These are phyloP conservation scores for Fusarium verrucosum DNA, from an alignment of 2,329 filamentous ascomycete genomes.

Conservation along the genomic window DNA sequence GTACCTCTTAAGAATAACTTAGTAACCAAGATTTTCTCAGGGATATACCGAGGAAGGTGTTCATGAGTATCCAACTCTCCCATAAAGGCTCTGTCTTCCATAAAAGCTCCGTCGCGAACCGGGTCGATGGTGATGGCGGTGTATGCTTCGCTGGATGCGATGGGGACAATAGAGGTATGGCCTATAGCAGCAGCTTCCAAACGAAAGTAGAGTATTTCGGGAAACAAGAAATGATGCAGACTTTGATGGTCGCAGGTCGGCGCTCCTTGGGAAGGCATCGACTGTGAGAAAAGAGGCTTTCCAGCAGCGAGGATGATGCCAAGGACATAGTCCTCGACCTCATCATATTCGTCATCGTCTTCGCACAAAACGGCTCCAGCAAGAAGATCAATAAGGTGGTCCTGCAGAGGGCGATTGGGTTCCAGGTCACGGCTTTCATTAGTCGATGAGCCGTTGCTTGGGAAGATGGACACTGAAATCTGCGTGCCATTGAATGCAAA, in stretches of 20 bases:
- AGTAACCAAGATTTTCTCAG: accelerated
- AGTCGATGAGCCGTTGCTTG: neutral
- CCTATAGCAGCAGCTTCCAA: accelerated
- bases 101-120: neutral
- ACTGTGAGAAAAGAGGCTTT: neutral
- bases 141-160: neutral
- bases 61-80: neutral
- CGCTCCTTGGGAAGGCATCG: accelerated
- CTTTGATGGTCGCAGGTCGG: accelerated
- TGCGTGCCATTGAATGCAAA: neutral
- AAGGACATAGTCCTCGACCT: neutral
- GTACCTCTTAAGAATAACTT: neutral
- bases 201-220: neutral
- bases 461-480: neutral
- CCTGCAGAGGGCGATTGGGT: neutral
- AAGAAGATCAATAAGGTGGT: neutral
- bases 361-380: neutral
- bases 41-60: neutral
- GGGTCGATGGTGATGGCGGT: accelerated
- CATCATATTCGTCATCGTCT: neutral
- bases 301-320: neutral
- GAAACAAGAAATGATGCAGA: neutral
- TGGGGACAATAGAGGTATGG: neutral
- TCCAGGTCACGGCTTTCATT: accelerated
- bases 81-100: no score